These are phyloP conservation scores for Forsythia suspensa DNA, from an alignment of 257 asterid genomes.

Conservation along the genomic window DNA sequence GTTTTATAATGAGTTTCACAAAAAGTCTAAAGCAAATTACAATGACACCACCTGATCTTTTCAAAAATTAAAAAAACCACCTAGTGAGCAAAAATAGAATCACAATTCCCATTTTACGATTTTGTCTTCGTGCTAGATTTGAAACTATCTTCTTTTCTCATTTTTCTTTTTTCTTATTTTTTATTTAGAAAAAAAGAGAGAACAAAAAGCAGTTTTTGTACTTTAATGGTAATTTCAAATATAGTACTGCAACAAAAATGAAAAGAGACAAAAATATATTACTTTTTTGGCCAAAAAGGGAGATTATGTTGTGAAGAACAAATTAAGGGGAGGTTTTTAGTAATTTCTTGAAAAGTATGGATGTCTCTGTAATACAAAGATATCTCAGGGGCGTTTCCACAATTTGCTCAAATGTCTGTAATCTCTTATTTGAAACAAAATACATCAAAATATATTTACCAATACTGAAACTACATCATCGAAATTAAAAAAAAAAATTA, in stretches of 20 bases:
- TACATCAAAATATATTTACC: neutral
- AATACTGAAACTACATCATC: neutral
- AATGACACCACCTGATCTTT: neutral
- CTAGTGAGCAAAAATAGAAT: neutral
- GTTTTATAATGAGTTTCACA: neutral
- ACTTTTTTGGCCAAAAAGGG: too few species aligned
- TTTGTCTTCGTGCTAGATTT: neutral
- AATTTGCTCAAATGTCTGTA: neutral
- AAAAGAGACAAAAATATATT: too few species aligned
- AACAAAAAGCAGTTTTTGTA: too few species aligned
- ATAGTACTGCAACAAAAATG: neutral
- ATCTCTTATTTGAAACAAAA: neutral
- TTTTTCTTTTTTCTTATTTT: too few species aligned
- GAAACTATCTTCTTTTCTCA: too few species aligned
- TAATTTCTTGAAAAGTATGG: neutral
- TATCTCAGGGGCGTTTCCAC: neutral
- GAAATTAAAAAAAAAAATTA: neutral
- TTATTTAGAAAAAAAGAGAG: too few species aligned
- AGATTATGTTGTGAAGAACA: too few species aligned
- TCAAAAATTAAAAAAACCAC: neutral
- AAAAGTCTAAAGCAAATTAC: too few species aligned
- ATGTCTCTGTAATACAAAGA: neutral
- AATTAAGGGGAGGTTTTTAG: neutral
- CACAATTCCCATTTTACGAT: neutral
- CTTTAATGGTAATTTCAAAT: too few species aligned